Conservation (phyloP, 805 yeast genomes). For the Wickerhamiella spandovensis region DNA sequence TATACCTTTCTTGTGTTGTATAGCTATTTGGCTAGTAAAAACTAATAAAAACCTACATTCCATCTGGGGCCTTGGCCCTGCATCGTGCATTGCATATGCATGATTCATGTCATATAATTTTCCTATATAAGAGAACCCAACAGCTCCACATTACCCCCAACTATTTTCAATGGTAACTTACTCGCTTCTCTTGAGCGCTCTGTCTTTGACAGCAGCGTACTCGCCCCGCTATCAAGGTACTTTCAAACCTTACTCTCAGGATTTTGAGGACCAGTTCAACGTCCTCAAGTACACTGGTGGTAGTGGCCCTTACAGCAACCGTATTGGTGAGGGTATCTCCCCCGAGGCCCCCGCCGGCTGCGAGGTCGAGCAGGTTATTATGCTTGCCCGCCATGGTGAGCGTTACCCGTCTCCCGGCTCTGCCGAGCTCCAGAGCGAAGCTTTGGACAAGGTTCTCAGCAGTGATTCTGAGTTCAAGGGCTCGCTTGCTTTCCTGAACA, state of each 20-base stretch:
- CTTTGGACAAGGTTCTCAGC: conserved; percentile 17
- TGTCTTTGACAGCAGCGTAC: neutral
- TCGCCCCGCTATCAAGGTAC: neutral
- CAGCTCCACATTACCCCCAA: neutral
- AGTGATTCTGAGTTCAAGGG: conserved; percentile 9
- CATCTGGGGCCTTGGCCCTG: neutral
- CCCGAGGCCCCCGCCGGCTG: conserved; percentile 36
- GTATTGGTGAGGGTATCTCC: conserved; percentile 36
- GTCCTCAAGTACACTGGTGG: conserved; percentile 34
- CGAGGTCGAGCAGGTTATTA: conserved; percentile 36
- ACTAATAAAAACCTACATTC: no score
- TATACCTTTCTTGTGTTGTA: no score
- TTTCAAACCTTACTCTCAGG: conserved; percentile 12
- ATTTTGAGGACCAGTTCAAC: conserved; percentile 31
- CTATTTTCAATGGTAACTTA: neutral
- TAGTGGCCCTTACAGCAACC: conserved; percentile 36
- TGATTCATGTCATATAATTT: neutral
- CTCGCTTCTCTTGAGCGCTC: neutral
- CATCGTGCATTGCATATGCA: neutral
- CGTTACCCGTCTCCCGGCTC: conserved; percentile 28
- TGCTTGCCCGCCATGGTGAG: conserved; percentile 41
- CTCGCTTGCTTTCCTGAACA: conserved; percentile 8
- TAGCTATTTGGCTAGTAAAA: no score
- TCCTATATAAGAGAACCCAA: neutral
- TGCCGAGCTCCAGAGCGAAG: neutral